phyloP scores from a whole-genome alignment of 495 filamentous ascomycete species.

The Rostrohypoxylon terebratum region DNA sequence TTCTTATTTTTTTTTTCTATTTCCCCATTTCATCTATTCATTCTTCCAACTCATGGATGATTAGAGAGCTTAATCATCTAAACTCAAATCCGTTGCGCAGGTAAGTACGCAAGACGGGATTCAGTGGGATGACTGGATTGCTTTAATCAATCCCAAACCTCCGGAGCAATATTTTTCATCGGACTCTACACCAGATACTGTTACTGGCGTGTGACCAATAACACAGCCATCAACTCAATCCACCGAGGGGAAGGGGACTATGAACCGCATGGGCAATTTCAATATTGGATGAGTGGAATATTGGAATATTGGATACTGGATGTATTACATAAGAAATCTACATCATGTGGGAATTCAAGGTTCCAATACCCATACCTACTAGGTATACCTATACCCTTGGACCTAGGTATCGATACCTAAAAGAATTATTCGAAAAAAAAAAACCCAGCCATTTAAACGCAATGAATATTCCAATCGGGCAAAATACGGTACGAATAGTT shows the following conservation, averaged over 20 bases:
- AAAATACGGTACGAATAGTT: slow-evolving; percentile 41
- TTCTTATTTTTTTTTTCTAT: not conserved
- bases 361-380: too few species aligned
- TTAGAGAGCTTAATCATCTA: not conserved
- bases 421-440: not conserved
- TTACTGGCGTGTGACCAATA: slow-evolving; percentile 15
- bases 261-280: not conserved
- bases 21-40: slow-evolving; percentile 1
- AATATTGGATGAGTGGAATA: not conserved
- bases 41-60: not conserved
- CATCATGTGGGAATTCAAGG: not conserved
- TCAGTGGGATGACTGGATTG: not conserved
- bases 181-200: not conserved
- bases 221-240: slow-evolving; percentile 8
- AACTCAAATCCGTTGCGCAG: not conserved
- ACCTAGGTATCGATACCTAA: slow-evolving; percentile 11
- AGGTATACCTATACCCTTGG: not conserved
- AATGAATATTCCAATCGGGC: slow-evolving; percentile 24
- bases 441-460: not conserved
- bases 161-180: not conserved
- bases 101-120: not conserved
- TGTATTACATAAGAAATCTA: slow-evolving; percentile 18
- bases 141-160: not conserved
- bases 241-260: not conserved
- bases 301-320: not conserved